Base-by-base conservation (phyloP, 371 early-diverging fungal genomes). In the Mortierella sp. region DNA sequence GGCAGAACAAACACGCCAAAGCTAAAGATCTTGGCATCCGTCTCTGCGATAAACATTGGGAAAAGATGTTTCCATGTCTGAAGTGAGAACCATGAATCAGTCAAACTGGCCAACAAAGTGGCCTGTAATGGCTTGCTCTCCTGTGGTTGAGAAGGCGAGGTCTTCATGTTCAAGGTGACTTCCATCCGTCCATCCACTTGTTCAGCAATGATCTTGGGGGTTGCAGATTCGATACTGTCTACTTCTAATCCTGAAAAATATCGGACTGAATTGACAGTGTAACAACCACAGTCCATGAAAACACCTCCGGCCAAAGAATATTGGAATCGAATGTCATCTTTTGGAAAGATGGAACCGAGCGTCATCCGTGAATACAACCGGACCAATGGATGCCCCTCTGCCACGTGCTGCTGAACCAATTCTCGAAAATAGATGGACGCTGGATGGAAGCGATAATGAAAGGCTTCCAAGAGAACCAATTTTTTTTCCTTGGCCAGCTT, bases 401-500 rank as follows among this genome's bases (percentile, higher is more conserved):
- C 53, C 7, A 71, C 51, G 55, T 81, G 76, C 3, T 64, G 55
- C 14, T 66, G 62, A 2, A 83, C 26, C 19, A 74, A n/a, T 4
- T 76, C 51, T 1, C 62, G 60, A 60, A 84, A 68, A 12, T 37
- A 51, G 43, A 66, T 45, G 0, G 77, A 64, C 0, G 76, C 75
- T 14, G 85, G 85, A 64, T 87, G 87, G 47, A 72, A 74, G 12
- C 81, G 72, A 57, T 76, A 83, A 68, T 86, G 85, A 64, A 83
- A 86, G 2, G 86, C 87, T 59, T 87, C 86, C 6, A 80, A 60
- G 18, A 84, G 72, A 12, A 87, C 73, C 21, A 82, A 57, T 56
- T 80, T 68, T 52, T 80, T 65, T 53, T 53, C 66, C n/a, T 64
- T 51, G 16, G 73, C 79, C 7, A 72, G 46, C 2, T 50, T 70